Percentiles rank a stretch among this genome's conserved stretches.
phyloP scores from a whole-genome alignment of 371 early-diverging fungal genomes.

The Apophysomyces trapeziformis region DNA sequence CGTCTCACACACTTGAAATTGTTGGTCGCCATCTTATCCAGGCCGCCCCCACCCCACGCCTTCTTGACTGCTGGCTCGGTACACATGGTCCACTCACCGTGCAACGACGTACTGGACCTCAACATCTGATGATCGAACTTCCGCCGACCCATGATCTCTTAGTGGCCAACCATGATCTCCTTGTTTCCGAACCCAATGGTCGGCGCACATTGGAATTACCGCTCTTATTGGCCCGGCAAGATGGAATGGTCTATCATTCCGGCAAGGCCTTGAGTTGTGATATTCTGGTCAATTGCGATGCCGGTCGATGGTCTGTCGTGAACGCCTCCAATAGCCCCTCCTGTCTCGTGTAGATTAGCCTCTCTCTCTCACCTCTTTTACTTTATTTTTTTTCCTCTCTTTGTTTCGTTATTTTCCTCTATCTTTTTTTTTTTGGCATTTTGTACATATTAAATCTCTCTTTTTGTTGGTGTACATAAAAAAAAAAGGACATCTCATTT shows the following conservation, averaged over 20 bases:
- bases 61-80: slow-evolving; percentile 48
- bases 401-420: not conserved
- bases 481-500: too few relatives aligned
- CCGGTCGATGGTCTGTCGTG: slow-evolving; percentile 27
- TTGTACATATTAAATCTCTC: not conserved
- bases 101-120: slow-evolving; percentile 28
- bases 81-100: slow-evolving; percentile 37
- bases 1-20: slow-evolving; percentile 34
- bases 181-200: slow-evolving; percentile 15
- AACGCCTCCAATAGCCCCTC: slow-evolving; percentile 11
- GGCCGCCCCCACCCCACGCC: slow-evolving; percentile 25
- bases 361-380: not conserved
- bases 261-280: slow-evolving; percentile 38
- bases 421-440: not conserved
- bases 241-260: slow-evolving; percentile 43
- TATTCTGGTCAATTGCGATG: slow-evolving; percentile 18
- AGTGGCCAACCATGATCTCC: slow-evolving; percentile 21
- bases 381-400: not conserved
- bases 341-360: not conserved
- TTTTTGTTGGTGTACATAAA: too few relatives aligned
- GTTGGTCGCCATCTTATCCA: slow-evolving; percentile 38
- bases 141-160: slow-evolving; percentile 33
- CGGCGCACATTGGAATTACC: slow-evolving; percentile 32
- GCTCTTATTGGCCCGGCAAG: slow-evolving; percentile 38
- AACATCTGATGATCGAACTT: slow-evolving; percentile 33